Evolutionary conservation across 23 red algal genomes (phyloP).

Genomic region (Gracilaria domingensis): DNA sequence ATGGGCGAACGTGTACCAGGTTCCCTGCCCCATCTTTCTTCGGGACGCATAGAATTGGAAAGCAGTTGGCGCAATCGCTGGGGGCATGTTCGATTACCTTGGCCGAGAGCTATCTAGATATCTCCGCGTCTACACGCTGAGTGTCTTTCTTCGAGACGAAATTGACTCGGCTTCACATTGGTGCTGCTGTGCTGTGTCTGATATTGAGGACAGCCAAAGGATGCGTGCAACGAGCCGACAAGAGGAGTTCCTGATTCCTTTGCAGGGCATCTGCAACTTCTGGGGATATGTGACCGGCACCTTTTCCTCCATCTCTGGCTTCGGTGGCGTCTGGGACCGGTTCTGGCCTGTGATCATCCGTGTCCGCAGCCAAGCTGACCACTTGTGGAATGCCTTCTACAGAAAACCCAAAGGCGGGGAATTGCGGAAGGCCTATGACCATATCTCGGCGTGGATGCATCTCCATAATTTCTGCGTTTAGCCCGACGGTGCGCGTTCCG

Average conservation of each 20-base stretch:
- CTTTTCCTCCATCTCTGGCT: too few species aligned
- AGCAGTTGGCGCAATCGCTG: not conserved
- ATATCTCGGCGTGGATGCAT: not conserved
- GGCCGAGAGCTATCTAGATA: not conserved
- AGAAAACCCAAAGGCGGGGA: too few species aligned
- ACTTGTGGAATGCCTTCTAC: too few species aligned
- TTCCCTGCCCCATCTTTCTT: constrained; percentile 12
- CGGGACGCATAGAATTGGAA: constrained; percentile 21
- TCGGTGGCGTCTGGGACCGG: too few species aligned
- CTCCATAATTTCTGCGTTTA: not conserved
- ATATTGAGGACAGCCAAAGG: not conserved
- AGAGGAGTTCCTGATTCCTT: not conserved
- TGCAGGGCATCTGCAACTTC: not conserved
- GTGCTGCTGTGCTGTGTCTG: not conserved
- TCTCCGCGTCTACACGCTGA: not conserved
- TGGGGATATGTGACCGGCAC: not conserved
- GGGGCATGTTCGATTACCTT: not conserved
- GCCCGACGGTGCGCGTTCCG: not conserved
- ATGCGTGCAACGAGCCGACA: not conserved
- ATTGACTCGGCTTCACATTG: constrained; percentile 6
- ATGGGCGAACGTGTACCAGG: not conserved
- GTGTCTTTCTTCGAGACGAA: constrained; percentile 22
- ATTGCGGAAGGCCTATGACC: not conserved
- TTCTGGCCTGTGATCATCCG: too few species aligned
- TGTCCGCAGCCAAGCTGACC: too few species aligned